Base-by-base conservation (phyloP, 1,284 basidiomycete genomes). In the Inonotus obliquus region DNA sequence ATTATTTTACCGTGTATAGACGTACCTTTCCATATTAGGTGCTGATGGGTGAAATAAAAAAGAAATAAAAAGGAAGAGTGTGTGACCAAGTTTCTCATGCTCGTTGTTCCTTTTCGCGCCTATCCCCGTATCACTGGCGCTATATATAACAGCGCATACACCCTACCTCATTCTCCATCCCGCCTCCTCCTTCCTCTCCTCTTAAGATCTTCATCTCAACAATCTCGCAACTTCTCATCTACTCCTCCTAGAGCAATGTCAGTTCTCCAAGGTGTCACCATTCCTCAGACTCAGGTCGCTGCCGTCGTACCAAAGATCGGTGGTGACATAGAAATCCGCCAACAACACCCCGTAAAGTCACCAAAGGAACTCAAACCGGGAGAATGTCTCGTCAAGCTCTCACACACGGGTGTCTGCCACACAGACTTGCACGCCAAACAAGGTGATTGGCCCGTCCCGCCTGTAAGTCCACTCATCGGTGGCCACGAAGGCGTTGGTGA, bases 401-500 rank as follows among this genome's bases (percentile, higher is more conserved):
- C 82, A 51, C 84, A 82, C 70, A 77, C 84, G 6, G 87, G 86
- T 1, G 78, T 85, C 14, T 85, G 83, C 68, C 84, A 89, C 67
- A 86, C 85, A 1, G 88, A 90, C 69, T 69, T 89, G 39, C 85
- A 88, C 67, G 78, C 81, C 41, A 75, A 76, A 67, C 72, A 79
- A 51, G 83, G 80, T 4, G 85, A 86, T 60, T 88, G 83, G 84
- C 69, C 73, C 0, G 69, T 72, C 29, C 72, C 71, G 10, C 73
- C 81, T 37, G 77, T 76, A 47, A 70, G 84, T 37, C 87, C 87
- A 1, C 77, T 85, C 57, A 78, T 92, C 48, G 89, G 85, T 13
- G 90, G 90, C 0, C 89, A 91, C 69, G 87, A 89, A 69, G 87
- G 83, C 7, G 74, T 81, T 7, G 81, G 81, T 4, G 68, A 74